Percentiles rank a stretch among this genome's conserved stretches.
These are phyloP conservation scores for Barnettozyma vustinii DNA, from an alignment of 805 yeast species.

Conservation along the genomic window DNA sequence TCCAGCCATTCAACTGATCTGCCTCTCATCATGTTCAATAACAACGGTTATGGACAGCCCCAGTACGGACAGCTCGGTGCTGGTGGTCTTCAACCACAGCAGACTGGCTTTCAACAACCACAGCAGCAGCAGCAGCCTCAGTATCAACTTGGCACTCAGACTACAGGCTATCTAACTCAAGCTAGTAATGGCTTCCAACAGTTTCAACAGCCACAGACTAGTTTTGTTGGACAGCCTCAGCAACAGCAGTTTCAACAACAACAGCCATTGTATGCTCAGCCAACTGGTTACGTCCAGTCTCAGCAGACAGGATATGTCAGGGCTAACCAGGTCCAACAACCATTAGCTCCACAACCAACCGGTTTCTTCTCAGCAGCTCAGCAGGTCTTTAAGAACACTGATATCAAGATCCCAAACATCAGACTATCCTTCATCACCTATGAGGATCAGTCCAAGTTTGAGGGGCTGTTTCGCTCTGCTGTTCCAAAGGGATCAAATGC, in stretches of 20 bases:
- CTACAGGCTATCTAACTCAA: constrained; percentile 24
- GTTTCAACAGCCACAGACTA: constrained; percentile 13
- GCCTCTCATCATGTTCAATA: constrained; percentile 10
- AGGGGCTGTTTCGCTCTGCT: constrained; percentile 73
- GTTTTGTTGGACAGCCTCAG: constrained; percentile 17
- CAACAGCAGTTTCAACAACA: constrained; percentile 14
- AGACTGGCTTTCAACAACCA: constrained; percentile 16
- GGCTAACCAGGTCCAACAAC: constrained; percentile 11
- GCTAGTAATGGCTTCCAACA: constrained; percentile 5
- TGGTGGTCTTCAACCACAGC: constrained; percentile 12
- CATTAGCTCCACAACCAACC: constrained; percentile 33
- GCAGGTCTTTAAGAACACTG: constrained; percentile 41
- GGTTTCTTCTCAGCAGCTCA: constrained; percentile 32
- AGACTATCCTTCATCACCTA: constrained; percentile 81
- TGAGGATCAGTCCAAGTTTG: constrained; percentile 82
- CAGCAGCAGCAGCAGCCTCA: constrained; percentile 19
- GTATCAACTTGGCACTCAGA: constrained; percentile 21
- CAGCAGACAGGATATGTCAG: constrained; percentile 26
- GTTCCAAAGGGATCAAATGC: constrained; percentile 49
- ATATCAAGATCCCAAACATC: constrained; percentile 63
- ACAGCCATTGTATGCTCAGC: constrained; percentile 16
- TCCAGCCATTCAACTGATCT: background rate
- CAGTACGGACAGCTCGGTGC: constrained; percentile 6
- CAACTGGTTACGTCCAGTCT: constrained; percentile 14
- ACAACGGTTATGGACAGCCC: constrained; percentile 11